These are phyloP conservation scores for Rosa lucieae DNA, from an alignment of 306 rosid species.

Conservation along the genomic window DNA sequence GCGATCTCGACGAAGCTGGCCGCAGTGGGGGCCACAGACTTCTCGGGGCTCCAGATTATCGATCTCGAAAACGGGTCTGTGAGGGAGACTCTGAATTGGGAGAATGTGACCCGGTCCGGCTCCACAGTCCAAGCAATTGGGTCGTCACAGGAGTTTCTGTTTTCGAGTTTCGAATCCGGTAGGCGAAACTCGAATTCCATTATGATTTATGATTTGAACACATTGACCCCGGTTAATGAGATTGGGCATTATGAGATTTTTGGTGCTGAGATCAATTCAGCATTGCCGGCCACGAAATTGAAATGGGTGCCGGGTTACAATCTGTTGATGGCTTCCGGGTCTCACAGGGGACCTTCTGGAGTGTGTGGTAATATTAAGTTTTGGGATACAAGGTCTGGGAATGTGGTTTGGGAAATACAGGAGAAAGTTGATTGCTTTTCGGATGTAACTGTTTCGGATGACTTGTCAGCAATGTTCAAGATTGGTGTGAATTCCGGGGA, in stretches of 20 bases:
- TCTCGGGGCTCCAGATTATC: slow-evolving; percentile 79
- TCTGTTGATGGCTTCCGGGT: slow-evolving; percentile 82
- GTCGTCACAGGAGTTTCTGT: slow-evolving; percentile 52
- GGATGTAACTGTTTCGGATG: slow-evolving; percentile 70
- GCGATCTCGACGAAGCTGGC: slow-evolving; percentile 61
- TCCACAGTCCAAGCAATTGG: slow-evolving; percentile 93
- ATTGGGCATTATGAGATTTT: slow-evolving; percentile 72
- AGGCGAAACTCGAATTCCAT: slow-evolving; percentile 84
- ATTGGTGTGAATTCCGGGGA: slow-evolving; percentile 83
- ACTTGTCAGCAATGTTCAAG: slow-evolving; percentile 62
- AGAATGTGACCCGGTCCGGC: slow-evolving; percentile 74
- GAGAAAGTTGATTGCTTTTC: slow-evolving; percentile 85
- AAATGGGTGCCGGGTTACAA: slow-evolving; percentile 61
- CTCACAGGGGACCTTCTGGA: slow-evolving; percentile 95
- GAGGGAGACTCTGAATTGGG: slow-evolving; percentile 63
- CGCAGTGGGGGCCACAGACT: slow-evolving; percentile 93
- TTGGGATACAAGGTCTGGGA: slow-evolving; percentile 82
- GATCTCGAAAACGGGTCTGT: slow-evolving; percentile 58
- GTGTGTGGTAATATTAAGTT: slow-evolving; percentile 64
- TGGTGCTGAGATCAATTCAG: slow-evolving; percentile 81
- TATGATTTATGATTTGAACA: slow-evolving; percentile 65
- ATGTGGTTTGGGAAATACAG: slow-evolving; percentile 58
- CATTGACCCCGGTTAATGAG: slow-evolving; percentile 43
- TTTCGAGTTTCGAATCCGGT: slow-evolving; percentile 81
- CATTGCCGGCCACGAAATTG: slow-evolving; percentile 81